A percentile compares a stretch with the other conserved stretches of the same genome.
These are phyloP conservation scores for Tylopilus vinaceipallidus DNA, from an alignment of 768 basidiomycete species.

Conservation along the genomic window DNA sequence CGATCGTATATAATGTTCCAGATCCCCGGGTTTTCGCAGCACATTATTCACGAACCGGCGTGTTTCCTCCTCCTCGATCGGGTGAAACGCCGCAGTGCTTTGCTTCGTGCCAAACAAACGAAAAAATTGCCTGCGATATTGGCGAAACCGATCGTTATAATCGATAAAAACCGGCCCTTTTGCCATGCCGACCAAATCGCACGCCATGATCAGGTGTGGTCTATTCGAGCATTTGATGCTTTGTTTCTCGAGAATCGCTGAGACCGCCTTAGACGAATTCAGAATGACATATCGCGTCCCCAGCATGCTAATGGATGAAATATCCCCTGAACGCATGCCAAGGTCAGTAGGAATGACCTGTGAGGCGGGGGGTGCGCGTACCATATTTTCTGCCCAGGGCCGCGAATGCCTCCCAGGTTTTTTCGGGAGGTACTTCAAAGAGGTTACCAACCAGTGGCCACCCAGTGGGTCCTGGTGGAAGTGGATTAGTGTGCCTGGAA, in stretches of 20 bases:
- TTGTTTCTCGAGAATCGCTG: slow-evolving; percentile 52
- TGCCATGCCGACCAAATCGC: slow-evolving; percentile 18
- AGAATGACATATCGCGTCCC: slow-evolving; percentile 50
- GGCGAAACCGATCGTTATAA: slow-evolving; percentile 8
- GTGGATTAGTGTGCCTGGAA: not conserved
- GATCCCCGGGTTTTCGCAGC: slow-evolving; percentile 8
- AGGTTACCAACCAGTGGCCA: slow-evolving; percentile 51
- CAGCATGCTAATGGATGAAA: slow-evolving; percentile 30
- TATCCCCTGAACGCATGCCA: slow-evolving; percentile 26
- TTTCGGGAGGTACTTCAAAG: slow-evolving; percentile 48
- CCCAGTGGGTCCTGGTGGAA: slow-evolving; percentile 22
- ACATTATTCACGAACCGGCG: slow-evolving; percentile 18
- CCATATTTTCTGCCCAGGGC: slow-evolving; percentile 55
- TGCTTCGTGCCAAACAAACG: slow-evolving; percentile 12
- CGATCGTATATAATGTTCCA: slow-evolving; percentile 19
- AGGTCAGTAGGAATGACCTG: not conserved
- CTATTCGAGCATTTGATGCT: slow-evolving; percentile 49
- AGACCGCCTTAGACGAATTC: slow-evolving; percentile 43
- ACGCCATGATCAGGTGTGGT: slow-evolving; percentile 16
- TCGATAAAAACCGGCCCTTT: slow-evolving; percentile 5
- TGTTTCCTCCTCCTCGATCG: slow-evolving; percentile 18
- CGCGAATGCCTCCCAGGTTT: slow-evolving; percentile 52
- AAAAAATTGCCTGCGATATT: slow-evolving; percentile 10
- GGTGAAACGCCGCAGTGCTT: slow-evolving; percentile 4
- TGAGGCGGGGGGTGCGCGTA: slow-evolving; percentile 19